phyloP scores from a whole-genome alignment of 106 monocot species.

The Chionographis japonica region DNA sequence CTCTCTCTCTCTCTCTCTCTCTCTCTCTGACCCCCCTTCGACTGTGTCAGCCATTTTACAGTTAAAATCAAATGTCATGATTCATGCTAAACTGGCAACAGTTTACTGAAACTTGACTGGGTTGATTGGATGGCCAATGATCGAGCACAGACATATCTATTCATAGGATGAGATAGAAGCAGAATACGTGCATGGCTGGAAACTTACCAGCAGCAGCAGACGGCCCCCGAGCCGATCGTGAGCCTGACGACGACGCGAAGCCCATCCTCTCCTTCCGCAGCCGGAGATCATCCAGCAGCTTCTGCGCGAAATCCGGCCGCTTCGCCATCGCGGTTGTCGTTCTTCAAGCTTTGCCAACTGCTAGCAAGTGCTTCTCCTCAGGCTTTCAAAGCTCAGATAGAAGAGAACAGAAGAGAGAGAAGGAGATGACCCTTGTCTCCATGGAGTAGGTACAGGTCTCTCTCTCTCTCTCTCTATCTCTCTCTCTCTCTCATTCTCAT shows the following conservation, averaged over 20 bases:
- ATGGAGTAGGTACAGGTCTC: conserved; percentile 20
- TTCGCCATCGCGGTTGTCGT: conserved; percentile 16
- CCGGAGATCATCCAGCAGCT: conserved; percentile 45
- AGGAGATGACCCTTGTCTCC: conserved; percentile 3
- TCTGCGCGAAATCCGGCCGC: conserved; percentile 43
- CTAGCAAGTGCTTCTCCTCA: not conserved
- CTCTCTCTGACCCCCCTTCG: too few relatives aligned
- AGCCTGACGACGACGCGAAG: conserved; percentile 2
- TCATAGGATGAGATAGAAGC: too few relatives aligned
- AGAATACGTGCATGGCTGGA: not conserved
- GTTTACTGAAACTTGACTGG: too few relatives aligned
- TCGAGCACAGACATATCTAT: too few relatives aligned
- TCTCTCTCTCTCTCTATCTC: not conserved
- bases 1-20: too few relatives aligned
- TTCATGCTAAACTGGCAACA: too few relatives aligned
- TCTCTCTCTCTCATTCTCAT: too few relatives aligned
- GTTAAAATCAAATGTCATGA: too few relatives aligned
- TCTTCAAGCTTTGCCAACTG: too few relatives aligned
- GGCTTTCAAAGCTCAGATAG: not conserved
- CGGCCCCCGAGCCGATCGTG: not conserved
- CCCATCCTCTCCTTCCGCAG: conserved; percentile 39
- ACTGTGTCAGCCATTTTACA: too few relatives aligned
- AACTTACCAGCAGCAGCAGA: conserved; percentile 1
- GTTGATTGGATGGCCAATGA: too few relatives aligned
- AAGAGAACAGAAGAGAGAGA: not conserved